Evolutionary conservation across 148 eudicot species (phyloP).

Genomic region (Silene latifolia): DNA sequence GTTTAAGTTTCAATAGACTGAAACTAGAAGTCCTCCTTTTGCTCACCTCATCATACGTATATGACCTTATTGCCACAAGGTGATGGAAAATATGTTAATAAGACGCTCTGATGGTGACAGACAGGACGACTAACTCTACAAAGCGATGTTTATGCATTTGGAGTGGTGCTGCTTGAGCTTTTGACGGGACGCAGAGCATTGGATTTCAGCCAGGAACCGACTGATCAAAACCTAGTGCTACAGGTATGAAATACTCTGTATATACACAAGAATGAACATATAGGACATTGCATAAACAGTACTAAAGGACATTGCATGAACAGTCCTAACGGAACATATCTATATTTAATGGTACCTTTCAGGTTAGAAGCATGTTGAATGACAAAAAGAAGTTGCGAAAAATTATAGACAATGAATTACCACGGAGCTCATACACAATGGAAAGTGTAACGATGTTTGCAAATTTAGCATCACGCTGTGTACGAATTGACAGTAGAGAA

Average conservation of each 20-base stretch:
- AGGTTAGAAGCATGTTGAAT: slow-evolving; percentile 72
- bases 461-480: slow-evolving; percentile 88
- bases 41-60: not conserved
- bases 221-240: slow-evolving; percentile 82
- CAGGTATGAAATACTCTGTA: slow-evolving; percentile 45
- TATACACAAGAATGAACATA: not conserved
- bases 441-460: slow-evolving; percentile 81
- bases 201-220: slow-evolving; percentile 86
- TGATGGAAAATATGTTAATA: not conserved
- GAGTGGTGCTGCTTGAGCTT: slow-evolving; percentile 95
- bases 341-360: slow-evolving; percentile 20
- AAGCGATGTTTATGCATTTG: slow-evolving; percentile 96
- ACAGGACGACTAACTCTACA: slow-evolving; percentile 95
- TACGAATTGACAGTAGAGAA: slow-evolving; percentile 66
- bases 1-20: no score
- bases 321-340: slow-evolving; percentile 7
- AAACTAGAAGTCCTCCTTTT: slow-evolving; percentile 1
- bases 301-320: not conserved
- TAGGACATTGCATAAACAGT: not conserved
- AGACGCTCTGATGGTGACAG: slow-evolving; percentile 44
- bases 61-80: not conserved
- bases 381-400: slow-evolving; percentile 72
- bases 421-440: slow-evolving; percentile 72
- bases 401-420: slow-evolving; percentile 76
- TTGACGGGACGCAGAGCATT: slow-evolving; percentile 87